Evolutionary conservation across 1,284 basidiomycete species (phyloP).

Genomic region (Trichosporon asahii): DNA sequence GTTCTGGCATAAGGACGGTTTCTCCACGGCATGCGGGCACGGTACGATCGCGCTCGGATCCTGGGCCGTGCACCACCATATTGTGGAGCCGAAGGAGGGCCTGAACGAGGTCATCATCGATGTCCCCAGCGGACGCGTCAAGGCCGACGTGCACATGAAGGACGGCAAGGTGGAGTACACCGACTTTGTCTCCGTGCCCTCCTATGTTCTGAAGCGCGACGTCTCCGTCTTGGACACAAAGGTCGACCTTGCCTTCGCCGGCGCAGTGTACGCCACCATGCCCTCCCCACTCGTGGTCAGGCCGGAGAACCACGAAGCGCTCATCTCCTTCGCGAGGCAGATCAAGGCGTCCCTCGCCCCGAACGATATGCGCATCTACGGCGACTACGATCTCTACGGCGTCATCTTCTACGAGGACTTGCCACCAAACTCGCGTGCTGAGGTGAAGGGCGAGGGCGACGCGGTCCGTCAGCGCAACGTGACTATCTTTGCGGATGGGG

Average conservation of each 20-base stretch:
- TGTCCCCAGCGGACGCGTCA: constrained; percentile 23
- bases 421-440: neutral
- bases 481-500: constrained; percentile 52
- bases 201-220: constrained; percentile 14
- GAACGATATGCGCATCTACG: constrained; percentile 18
- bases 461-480: constrained; percentile 20
- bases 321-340: constrained; percentile 37
- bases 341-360: constrained; percentile 36
- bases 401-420: constrained; percentile 25
- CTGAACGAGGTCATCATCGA: constrained; percentile 22
- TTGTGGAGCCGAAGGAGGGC: constrained; percentile 14
- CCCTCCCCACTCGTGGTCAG: constrained; percentile 47
- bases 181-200: constrained; percentile 27
- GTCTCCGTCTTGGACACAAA: constrained; percentile 23
- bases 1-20: constrained; percentile 57
- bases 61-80: constrained; percentile 49
- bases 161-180: constrained; percentile 15
- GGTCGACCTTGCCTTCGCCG: constrained; percentile 54
- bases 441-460: neutral
- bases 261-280: constrained; percentile 55
- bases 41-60: constrained; percentile 56
- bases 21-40: constrained; percentile 57
- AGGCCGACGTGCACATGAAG: constrained; percentile 8
- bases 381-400: constrained; percentile 22
- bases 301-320: constrained; percentile 34